Evolutionary conservation across 192 early-diverging fungal species (phyloP).

Genomic region (Entomortierella lignicola): DNA sequence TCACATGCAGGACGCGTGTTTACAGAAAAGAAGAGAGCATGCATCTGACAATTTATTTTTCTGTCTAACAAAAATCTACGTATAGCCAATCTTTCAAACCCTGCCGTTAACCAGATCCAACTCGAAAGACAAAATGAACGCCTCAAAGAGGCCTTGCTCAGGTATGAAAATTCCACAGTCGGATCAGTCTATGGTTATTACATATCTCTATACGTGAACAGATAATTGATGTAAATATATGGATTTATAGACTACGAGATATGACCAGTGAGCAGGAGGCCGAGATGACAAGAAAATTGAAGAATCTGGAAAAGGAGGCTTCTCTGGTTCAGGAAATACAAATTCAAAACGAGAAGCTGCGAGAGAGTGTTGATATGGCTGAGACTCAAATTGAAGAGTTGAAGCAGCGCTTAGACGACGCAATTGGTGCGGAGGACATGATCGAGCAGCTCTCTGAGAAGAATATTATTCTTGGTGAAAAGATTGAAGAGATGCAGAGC

Average conservation of each 20-base stretch:
- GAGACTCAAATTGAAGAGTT: slow-evolving; percentile 86
- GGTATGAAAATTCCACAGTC: slow-evolving; percentile 44
- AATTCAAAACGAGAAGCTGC: slow-evolving; percentile 65
- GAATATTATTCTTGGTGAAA: slow-evolving; percentile 83
- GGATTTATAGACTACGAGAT: slow-evolving; percentile 74
- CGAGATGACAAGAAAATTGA: slow-evolving; percentile 70
- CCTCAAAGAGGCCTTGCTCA: slow-evolving; percentile 87
- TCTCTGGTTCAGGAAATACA: slow-evolving; percentile 66
- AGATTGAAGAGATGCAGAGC: slow-evolving; percentile 82
- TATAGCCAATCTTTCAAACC: slow-evolving; percentile 47
- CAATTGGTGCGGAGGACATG: slow-evolving; percentile 84
- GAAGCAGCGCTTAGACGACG: slow-evolving; percentile 85
- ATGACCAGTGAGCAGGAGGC: slow-evolving; percentile 78
- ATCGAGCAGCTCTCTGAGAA: slow-evolving; percentile 85
- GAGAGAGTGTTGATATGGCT: slow-evolving; percentile 67
- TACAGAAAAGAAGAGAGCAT: slow-evolving; percentile 1
- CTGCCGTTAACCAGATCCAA: slow-evolving; percentile 70
- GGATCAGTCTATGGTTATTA: too few species aligned
- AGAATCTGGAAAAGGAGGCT: slow-evolving; percentile 79
- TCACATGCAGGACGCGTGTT: slow-evolving; percentile 23
- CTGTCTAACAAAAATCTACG: slow-evolving; percentile 30
- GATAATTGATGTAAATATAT: neutral
- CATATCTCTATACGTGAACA: neutral
- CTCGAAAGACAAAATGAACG: slow-evolving; percentile 88
- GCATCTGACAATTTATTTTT: neutral